Base-by-base conservation (phyloP, 331 rosid species). In the Acacia concinna region DNA sequence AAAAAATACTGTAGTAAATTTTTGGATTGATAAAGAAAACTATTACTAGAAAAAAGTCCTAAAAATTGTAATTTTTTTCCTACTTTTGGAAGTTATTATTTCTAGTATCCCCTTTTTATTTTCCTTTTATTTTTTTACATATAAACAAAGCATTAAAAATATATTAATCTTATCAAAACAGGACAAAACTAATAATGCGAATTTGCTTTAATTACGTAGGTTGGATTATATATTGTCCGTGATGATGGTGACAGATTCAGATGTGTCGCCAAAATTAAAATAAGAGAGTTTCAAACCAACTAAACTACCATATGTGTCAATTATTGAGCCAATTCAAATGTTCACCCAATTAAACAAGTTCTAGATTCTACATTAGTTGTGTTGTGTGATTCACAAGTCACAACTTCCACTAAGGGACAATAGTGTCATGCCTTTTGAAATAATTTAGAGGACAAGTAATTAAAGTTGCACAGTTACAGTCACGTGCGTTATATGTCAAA, bases 401-500 rank as follows among this genome's bases (percentile, higher is more conserved):
- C 34, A 12, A 25, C 28, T 72, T 62, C 41, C 79, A 80, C 77
- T 35, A 56, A 4, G 37, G 40, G 80, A 68, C 83, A 81, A 84
- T 20, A 14, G 51, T 76, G 69, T 60, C 77, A 77, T 56, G 40
- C 56, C 74, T 54, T 84, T 71, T 14, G 47, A 41, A 74, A 54
- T 60, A 30, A 51, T 41, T 56, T 28, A n/a, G 34, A 49, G 23
- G 6, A 69, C 74, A n/a, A 20, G 75, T 75, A 81, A 40, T 66
- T 64, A 44, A 35, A 49, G 59, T 0, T 47, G 30, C 49, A 81
- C 81, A 77, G 80, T 81, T 77, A 43, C 35, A 59, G 38, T 56
- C 88, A 85, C 73, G 81, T 81, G 88, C 34, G 35, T 59, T 12
- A 56, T 56, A 23, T 21, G 23, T 69, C 20, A 68, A 73, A 17